phyloP scores from a whole-genome alignment of 768 basidiomycete genomes.

The Macrolepiota fuliginosa region DNA sequence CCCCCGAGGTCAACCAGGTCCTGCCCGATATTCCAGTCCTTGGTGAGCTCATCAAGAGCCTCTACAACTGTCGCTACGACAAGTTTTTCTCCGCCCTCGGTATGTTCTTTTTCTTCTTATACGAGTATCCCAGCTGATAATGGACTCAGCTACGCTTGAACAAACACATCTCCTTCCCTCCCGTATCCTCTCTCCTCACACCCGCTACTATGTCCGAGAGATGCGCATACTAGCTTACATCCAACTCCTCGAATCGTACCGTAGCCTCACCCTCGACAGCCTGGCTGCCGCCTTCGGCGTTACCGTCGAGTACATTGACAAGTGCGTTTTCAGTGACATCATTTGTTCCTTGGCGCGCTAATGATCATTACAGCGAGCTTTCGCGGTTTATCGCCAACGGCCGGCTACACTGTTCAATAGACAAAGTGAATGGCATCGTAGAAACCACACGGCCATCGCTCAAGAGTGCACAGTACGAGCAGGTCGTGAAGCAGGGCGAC shows the following conservation, averaged over 20 bases:
- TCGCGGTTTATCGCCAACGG: slow-evolving; percentile 89
- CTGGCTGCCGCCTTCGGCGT: slow-evolving; percentile 89
- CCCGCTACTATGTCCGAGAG: slow-evolving; percentile 89
- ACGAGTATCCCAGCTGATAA: neutral
- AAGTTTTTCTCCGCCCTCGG: slow-evolving; percentile 92
- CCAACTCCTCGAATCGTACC: slow-evolving; percentile 90
- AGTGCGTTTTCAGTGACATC: slow-evolving; percentile 41
- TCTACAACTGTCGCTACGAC: slow-evolving; percentile 93
- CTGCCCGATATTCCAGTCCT: slow-evolving; percentile 82
- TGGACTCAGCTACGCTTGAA: slow-evolving; percentile 73
- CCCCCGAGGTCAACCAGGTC: slow-evolving; percentile 86
- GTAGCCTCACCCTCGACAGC: slow-evolving; percentile 84
- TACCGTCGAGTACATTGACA: slow-evolving; percentile 82
- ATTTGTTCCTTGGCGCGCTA: neutral
- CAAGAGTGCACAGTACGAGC: slow-evolving; percentile 88
- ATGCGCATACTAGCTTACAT: slow-evolving; percentile 94
- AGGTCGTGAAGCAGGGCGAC: slow-evolving; percentile 92
- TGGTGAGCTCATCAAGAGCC: slow-evolving; percentile 77
- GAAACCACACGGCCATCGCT: slow-evolving; percentile 74
- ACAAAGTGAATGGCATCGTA: slow-evolving; percentile 92
- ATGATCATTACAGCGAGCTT: slow-evolving; percentile 61
- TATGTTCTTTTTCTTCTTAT: slow-evolving; percentile 26
- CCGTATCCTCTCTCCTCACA: slow-evolving; percentile 80
- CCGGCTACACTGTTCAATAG: slow-evolving; percentile 84
- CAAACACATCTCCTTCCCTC: slow-evolving; percentile 86